phyloP scores from a whole-genome alignment of 2,329 filamentous ascomycete species.

The Cladophialophora chaetospira region DNA sequence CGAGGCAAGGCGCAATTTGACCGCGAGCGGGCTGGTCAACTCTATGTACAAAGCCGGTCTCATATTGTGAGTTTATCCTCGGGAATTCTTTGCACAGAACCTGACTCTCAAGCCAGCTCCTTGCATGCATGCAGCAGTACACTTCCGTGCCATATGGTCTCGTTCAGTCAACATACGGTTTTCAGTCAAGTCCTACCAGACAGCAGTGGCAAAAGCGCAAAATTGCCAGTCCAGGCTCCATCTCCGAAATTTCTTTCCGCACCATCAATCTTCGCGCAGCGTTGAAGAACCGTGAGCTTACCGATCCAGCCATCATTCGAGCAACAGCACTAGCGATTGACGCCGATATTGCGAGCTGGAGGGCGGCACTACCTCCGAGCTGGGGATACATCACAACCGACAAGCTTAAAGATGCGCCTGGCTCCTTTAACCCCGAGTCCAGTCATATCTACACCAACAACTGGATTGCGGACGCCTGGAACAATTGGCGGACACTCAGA shows the following conservation, averaged over 20 bases:
- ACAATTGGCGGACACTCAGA: constrained; percentile 18
- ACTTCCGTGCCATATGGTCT: constrained; percentile 9
- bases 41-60: constrained; percentile 30
- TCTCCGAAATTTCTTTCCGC: constrained; percentile 17
- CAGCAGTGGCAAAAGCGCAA: constrained; percentile 8
- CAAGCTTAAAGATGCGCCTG: not conserved
- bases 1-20: constrained; percentile 25
- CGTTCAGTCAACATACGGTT: constrained; percentile 7
- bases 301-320: not conserved
- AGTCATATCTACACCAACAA: constrained; percentile 12
- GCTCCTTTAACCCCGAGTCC: too few species aligned
- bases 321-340: constrained; percentile 18
- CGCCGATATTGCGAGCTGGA: constrained; percentile 13
- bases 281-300: not conserved
- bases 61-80: constrained; percentile 20
- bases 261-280: constrained; percentile 14
- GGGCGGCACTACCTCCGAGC: not conserved
- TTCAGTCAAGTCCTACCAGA: constrained; percentile 11
- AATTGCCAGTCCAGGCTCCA: constrained; percentile 15
- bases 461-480: constrained; percentile 23
- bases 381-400: constrained; percentile 9
- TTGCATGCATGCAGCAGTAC: constrained; percentile 15
- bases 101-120: constrained; percentile 4
- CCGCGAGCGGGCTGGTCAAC: constrained; percentile 19
- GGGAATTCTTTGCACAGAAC: not conserved